Conservation (phyloP, 108 stramenopile genomes). For the Fragilaria crotonensis region DNA sequence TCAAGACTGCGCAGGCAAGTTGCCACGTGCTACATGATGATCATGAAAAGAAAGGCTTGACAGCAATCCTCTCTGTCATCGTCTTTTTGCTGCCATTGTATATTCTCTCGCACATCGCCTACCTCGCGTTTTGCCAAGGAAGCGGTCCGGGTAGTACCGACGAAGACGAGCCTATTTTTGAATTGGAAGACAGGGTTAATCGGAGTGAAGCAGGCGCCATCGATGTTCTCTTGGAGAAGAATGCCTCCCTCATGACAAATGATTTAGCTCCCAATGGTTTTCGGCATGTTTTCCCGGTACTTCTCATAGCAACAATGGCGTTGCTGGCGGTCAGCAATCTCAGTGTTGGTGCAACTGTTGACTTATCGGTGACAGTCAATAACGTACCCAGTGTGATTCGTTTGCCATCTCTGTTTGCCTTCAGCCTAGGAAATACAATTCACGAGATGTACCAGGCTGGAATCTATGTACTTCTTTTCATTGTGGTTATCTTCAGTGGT, state of each 20-base stretch:
- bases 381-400: slow-evolving; percentile 19
- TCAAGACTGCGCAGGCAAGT: no score
- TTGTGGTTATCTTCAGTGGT: slow-evolving; percentile 83
- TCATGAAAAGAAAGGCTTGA: not conserved
- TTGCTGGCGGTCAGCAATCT: slow-evolving; percentile 62
- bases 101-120: slow-evolving; percentile 11
- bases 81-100: not conserved
- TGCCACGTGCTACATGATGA: slow-evolving; percentile 8
- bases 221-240: not conserved
- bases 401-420: slow-evolving; percentile 55
- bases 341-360: slow-evolving; percentile 70
- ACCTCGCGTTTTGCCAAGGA: slow-evolving; percentile 11
- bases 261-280: slow-evolving; percentile 8
- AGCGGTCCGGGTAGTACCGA: not conserved
- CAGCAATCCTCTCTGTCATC: not conserved
- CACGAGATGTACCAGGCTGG: slow-evolving; percentile 74
- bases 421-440: slow-evolving; percentile 75
- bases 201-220: slow-evolving; percentile 2
- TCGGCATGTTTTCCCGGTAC: slow-evolving; percentile 26
- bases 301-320: slow-evolving; percentile 43
- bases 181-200: slow-evolving; percentile 7
- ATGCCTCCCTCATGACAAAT: slow-evolving; percentile 17
- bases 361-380: slow-evolving; percentile 30
- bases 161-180: not conserved
- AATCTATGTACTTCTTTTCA: slow-evolving; percentile 76